Conservation (phyloP, 106 monocot species). For the Dendrobium chrysotoxum region DNA sequence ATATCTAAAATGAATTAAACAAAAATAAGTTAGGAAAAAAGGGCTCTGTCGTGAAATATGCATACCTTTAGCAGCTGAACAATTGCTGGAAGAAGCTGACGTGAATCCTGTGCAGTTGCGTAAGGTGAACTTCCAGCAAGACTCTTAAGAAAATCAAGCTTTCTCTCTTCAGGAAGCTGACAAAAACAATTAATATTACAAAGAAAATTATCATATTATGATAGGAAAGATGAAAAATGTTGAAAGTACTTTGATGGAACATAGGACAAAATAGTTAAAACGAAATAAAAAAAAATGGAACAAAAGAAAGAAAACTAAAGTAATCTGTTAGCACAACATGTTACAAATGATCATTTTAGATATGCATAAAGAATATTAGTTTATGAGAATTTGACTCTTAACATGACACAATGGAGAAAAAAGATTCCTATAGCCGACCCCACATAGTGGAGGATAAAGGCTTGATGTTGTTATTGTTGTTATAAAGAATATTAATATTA, state of each 20-base stretch:
- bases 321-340: not conserved
- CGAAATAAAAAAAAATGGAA: not conserved
- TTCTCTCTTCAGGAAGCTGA: slow-evolving; percentile 89
- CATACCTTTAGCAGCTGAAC: slow-evolving; percentile 82
- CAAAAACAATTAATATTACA: slow-evolving; percentile 10
- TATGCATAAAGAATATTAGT: not conserved
- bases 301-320: not conserved
- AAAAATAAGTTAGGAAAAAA: not conserved
- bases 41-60: not conserved
- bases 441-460: too few species aligned
- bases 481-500: not conserved
- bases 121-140: slow-evolving; percentile 86
- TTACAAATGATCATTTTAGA: not conserved
- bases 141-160: slow-evolving; percentile 82
- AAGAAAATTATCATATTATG: not conserved
- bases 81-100: slow-evolving; percentile 90
- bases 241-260: not conserved
- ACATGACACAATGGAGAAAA: too few species aligned
- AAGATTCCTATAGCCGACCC: too few species aligned
- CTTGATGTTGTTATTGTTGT: too few species aligned
- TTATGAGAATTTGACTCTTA: too few species aligned
- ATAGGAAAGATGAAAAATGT: not conserved
- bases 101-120: slow-evolving; percentile 85
- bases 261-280: not conserved
- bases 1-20: not conserved